Base-by-base conservation (phyloP, 2,329 filamentous ascomycete genomes). In the Ambrosiella beaveri region DNA sequence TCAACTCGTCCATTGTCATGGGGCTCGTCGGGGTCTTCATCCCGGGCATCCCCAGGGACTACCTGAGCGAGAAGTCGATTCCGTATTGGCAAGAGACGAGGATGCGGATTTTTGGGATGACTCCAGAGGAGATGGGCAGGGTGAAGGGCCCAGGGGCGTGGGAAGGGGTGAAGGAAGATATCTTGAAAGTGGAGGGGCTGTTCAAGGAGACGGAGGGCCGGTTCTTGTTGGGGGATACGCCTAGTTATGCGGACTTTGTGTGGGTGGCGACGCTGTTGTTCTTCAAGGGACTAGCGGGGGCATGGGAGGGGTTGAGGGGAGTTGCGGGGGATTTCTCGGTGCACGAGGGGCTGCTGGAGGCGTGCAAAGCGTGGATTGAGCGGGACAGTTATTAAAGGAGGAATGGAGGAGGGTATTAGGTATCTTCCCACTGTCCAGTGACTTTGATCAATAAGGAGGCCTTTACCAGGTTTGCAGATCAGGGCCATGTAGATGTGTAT, bases 241-340 rank as follows among this genome's bases (percentile, higher is more conserved):
- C 74, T 3, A 73, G 72, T 41, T 84, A 78, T 65, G 75, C 75
- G 3, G 81, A 82, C 65, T 78, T 86, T 58, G 70, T 80, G 1
- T 75, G 80, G 64, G 74, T 74, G 0, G 71, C 71, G 1, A 69
- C 70, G 39, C 61, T 82, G 59, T 66, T 75, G 3, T 77, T 75
- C 58, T 61, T 71, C 58, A 63, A 67, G 60, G 63, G 65, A 1
- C 62, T 73, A 3, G 64, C 68, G 3, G 68, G 69, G 1, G 58
- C 66, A 1, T 70, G 67, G 7, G 66, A 68, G 15, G 66, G 67
- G 51, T 8, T 71, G 15, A 64, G 75, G 59, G 66, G 67, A 57
- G 64, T 64, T 35, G 69, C 66, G 0, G 72, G 73, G 0, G 71
- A 74, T 40, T 59, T 62, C 7, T 64, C 66, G 47, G 63, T 68